These are phyloP conservation scores for Lepraria neglecta DNA, from an alignment of 495 filamentous ascomycete species.

Conservation along the genomic window DNA sequence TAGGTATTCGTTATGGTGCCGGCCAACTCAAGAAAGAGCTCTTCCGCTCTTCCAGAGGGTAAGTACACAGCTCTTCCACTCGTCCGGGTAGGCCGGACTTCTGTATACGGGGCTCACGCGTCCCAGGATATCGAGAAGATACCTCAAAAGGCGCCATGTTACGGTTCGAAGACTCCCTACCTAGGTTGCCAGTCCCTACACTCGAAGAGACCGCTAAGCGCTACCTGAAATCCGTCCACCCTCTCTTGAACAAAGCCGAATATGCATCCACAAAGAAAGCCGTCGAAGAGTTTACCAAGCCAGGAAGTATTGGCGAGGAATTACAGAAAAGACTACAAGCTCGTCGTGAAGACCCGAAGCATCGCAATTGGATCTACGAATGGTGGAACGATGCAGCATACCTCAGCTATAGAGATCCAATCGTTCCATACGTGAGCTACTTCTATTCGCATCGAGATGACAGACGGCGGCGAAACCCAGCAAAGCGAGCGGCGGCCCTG, in stretches of 20 bases:
- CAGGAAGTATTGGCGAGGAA: slow-evolving; percentile 72
- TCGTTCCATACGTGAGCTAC: slow-evolving; percentile 98
- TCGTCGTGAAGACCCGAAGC: slow-evolving; percentile 71
- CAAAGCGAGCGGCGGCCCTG: slow-evolving; percentile 87
- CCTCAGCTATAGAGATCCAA: slow-evolving; percentile 86
- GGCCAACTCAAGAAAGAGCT: slow-evolving; percentile 48
- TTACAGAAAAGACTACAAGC: slow-evolving; percentile 85
- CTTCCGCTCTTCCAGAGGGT: slow-evolving; percentile 53
- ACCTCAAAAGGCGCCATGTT: slow-evolving; percentile 86
- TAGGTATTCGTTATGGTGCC: slow-evolving; percentile 45
- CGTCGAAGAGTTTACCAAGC: slow-evolving; percentile 74
- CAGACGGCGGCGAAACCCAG: slow-evolving; percentile 75
- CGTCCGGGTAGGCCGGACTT: slow-evolving; percentile 16
- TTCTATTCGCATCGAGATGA: slow-evolving; percentile 99
- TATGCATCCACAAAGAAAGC: slow-evolving; percentile 71
- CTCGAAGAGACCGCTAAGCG: slow-evolving; percentile 87
- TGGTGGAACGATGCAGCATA: slow-evolving; percentile 98
- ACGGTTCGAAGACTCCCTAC: slow-evolving; percentile 92
- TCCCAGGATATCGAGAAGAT: slow-evolving; percentile 83
- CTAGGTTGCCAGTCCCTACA: slow-evolving; percentile 81
- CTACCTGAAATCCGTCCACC: slow-evolving; percentile 89
- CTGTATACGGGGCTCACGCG: background rate
- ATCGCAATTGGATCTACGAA: slow-evolving; percentile 90
- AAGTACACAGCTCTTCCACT: slow-evolving; percentile 23
- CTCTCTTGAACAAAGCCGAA: slow-evolving; percentile 67